Conservation (phyloP, 2,329 filamentous ascomycete genomes). For the Alternaria ethzedia region DNA sequence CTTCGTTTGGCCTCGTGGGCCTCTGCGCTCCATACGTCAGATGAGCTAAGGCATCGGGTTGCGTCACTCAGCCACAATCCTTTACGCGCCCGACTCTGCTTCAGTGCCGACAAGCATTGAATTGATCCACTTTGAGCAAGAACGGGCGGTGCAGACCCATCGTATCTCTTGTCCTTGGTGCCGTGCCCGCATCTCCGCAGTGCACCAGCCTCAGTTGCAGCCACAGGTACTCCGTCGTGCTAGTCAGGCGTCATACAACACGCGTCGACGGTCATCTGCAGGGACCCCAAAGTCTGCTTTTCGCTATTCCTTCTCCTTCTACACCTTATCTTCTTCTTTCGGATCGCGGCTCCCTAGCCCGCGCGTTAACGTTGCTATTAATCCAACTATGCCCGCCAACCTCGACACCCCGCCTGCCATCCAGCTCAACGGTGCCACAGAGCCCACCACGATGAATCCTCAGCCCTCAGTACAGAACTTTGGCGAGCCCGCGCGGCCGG, state of each 20-base stretch:
- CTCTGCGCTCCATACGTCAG: constrained; percentile 3
- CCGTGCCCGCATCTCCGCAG: constrained; percentile 16
- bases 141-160: constrained; percentile 17
- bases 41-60: constrained; percentile 26
- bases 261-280: constrained; percentile 27
- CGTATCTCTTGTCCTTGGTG: constrained; percentile 12
- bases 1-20: constrained; percentile 8
- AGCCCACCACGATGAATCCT: constrained; percentile 40
- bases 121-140: constrained; percentile 16
- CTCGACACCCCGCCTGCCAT: constrained; percentile 34
- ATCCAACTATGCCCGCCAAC: constrained; percentile 33
- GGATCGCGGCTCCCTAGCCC: constrained; percentile 11
- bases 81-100: constrained; percentile 22
- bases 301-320: constrained; percentile 5
- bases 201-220: constrained; percentile 33
- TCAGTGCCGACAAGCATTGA: constrained; percentile 23
- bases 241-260: constrained; percentile 37
- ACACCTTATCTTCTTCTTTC: constrained; percentile 4
- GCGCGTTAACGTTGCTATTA: constrained; percentile 8
- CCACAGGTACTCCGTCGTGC: constrained; percentile 25
- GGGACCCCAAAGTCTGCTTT: constrained; percentile 4
- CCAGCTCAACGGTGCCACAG: constrained; percentile 40
- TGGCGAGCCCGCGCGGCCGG: constrained; percentile 30
- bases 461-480: constrained; percentile 26
- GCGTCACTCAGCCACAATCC: constrained; percentile 29